A percentile compares a stretch with the other conserved stretches of the same genome.
These are phyloP conservation scores for Xylaria acuta DNA, from an alignment of 495 filamentous ascomycete genomes.

Conservation along the genomic window DNA sequence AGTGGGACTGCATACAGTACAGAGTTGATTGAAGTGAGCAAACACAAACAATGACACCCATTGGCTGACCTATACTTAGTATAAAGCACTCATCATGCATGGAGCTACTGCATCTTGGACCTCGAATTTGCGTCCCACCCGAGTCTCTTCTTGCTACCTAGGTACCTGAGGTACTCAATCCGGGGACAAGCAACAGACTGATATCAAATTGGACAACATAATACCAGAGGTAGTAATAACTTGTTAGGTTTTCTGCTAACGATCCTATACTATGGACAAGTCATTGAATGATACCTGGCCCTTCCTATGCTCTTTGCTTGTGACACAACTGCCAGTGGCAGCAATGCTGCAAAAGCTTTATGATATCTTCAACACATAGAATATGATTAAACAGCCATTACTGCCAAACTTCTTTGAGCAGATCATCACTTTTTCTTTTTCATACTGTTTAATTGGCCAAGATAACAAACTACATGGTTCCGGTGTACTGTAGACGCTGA, in stretches of 20 bases:
- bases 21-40: background rate
- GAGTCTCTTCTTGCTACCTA: too few species aligned
- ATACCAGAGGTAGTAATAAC: background rate
- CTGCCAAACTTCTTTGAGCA: background rate
- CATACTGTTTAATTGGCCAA: background rate
- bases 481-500: background rate
- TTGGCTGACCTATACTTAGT: background rate
- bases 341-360: too few species aligned
- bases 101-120: background rate
- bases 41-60: background rate
- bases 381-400: background rate
- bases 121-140: background rate
- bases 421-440: background rate
- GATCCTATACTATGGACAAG: background rate
- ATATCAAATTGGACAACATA: background rate
- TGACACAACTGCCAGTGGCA: too few species aligned
- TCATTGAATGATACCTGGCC: background rate
- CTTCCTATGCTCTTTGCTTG: too few species aligned
- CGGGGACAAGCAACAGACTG: too few species aligned
- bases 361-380: background rate
- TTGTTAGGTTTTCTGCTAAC: background rate
- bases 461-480: background rate
- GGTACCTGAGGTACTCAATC: too few species aligned
- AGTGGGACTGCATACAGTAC: background rate
- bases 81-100: background rate